These are phyloP conservation scores for Cladosporium phlei DNA, from an alignment of 2,329 filamentous ascomycete genomes.

Conservation along the genomic window DNA sequence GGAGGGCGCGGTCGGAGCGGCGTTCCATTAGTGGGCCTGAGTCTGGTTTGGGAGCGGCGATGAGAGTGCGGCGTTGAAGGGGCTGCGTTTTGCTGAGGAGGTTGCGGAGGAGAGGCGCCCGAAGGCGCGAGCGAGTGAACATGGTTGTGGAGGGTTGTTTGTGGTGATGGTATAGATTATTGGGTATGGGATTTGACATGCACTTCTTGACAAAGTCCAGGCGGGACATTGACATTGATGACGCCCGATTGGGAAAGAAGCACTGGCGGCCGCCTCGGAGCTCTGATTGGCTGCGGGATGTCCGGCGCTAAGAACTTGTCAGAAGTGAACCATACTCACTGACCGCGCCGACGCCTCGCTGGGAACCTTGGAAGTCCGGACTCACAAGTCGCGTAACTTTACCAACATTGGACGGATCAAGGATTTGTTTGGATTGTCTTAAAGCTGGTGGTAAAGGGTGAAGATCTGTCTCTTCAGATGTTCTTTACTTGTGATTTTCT, in stretches of 20 bases:
- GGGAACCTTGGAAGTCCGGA: too few relatives aligned
- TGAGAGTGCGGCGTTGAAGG: constrained; percentile 37
- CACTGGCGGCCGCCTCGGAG: background rate
- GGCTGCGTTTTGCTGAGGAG: constrained; percentile 9
- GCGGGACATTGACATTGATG: constrained; percentile 4
- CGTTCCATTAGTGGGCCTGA: constrained; percentile 50
- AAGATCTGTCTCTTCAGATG: too few relatives aligned
- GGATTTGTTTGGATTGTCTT: too few relatives aligned
- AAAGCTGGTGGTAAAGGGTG: too few relatives aligned
- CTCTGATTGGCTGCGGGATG: too few relatives aligned
- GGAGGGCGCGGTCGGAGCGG: constrained; percentile 50
- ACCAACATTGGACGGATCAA: too few relatives aligned
- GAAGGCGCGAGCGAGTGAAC: constrained; percentile 23
- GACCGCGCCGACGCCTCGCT: too few relatives aligned
- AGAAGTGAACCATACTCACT: too few relatives aligned
- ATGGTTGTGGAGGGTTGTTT: constrained; percentile 15
- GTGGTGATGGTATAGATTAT: background rate
- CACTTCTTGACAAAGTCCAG: constrained; percentile 9
- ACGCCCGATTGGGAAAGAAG: constrained; percentile 11
- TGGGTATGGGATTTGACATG: background rate
- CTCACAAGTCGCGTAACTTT: too few relatives aligned
- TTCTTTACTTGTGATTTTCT: too few relatives aligned
- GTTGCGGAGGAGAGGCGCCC: constrained; percentile 13
- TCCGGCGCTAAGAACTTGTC: too few relatives aligned
- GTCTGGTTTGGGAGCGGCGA: constrained; percentile 47